A percentile compares a stretch with the other conserved stretches of the same genome.
Evolutionary conservation across 2,329 filamentous ascomycete species (phyloP).

Genomic region (Aspergillus phoenicis): DNA sequence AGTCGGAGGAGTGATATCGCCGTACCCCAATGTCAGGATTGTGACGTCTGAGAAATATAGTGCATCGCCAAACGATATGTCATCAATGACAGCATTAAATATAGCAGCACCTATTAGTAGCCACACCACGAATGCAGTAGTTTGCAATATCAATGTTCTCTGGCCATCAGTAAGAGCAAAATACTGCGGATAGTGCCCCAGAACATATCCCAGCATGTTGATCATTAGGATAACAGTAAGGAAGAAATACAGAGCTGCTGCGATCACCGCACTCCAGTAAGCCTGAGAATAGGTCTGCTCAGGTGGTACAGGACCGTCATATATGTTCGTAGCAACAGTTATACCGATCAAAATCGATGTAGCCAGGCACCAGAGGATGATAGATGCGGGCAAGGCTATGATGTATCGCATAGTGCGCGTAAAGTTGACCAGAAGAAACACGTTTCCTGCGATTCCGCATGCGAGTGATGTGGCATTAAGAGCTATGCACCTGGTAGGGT

Average conservation of each 20-base stretch:
- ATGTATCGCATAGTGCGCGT: conserved; percentile 76
- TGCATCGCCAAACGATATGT: conserved; percentile 75
- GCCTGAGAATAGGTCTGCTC: conserved; percentile 71
- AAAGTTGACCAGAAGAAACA: conserved; percentile 86
- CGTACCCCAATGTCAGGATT: conserved; percentile 63
- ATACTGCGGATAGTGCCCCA: conserved; percentile 74
- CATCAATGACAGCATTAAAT: conserved; percentile 70
- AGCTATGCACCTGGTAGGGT: conserved; percentile 61
- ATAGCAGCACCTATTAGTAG: conserved; percentile 75
- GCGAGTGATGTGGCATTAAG: conserved; percentile 78
- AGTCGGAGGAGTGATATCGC: conserved; percentile 61
- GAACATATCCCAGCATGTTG: conserved; percentile 76
- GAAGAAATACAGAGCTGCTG: conserved; percentile 76
- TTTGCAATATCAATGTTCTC: conserved; percentile 86
- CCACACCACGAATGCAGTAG: conserved; percentile 81
- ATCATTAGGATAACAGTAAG: conserved; percentile 74
- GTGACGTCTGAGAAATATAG: conserved; percentile 78
- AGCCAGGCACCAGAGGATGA: conserved; percentile 73
- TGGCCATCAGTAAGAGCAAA: conserved; percentile 79
- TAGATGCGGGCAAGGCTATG: conserved; percentile 79
- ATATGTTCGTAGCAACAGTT: conserved; percentile 66
- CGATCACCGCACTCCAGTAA: conserved; percentile 83
- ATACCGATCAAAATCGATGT: conserved; percentile 66
- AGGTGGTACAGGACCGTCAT: conserved; percentile 53
- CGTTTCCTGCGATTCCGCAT: conserved; percentile 75